Evolutionary conservation across 2,329 filamentous ascomycete genomes (phyloP), one percentile per base, ranked within the genome.

Genomic region (Colletotrichum sp.): DNA sequence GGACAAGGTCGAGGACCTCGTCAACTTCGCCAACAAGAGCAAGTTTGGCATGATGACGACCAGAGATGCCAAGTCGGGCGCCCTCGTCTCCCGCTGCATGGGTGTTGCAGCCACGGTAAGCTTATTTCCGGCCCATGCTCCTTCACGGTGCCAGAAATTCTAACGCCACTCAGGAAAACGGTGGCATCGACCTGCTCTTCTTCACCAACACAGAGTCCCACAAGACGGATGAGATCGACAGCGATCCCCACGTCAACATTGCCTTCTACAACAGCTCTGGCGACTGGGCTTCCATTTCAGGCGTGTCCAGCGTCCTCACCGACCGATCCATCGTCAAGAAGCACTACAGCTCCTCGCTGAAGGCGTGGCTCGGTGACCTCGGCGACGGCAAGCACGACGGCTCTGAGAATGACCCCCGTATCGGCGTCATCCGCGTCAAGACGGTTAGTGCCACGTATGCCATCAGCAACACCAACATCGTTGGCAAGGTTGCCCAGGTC

Each of bases 11-110:
- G 90, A 94, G 75, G 95, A 94, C 76, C 90, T 98, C 52, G 87
- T 89, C 80, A 86, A 88, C 16, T 98, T 98, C 84, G 90, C 95
- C 82, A 89, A 91, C 49, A 88, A 89, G 77, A 91, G 90, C 88
- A 98, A 98, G 86, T 98, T 95, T 83, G 95, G 94, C 84, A 95
- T 98, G 93, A 93, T 98, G 92, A 97, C 95, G 10, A 98, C 96
- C 26, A 90, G 93, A 66, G 92, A 93, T 65, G 87, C 90, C 3
- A 88, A 89, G 44, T 91, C 89, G 1, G 93, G 93, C 15, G 89
- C 92, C 66, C 87, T 98, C 16, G 92, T 94, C 6, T 96, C 94
- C n/a, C 90, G 96, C 78, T 95, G 93, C 84, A 98, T 98, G 96
- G 95, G 95, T 7, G 84, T 98, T 16, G 95, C 95, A 18, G 95